Base-by-base conservation (phyloP, 78 protist species). In the Dictyostelium intermedium region DNA sequence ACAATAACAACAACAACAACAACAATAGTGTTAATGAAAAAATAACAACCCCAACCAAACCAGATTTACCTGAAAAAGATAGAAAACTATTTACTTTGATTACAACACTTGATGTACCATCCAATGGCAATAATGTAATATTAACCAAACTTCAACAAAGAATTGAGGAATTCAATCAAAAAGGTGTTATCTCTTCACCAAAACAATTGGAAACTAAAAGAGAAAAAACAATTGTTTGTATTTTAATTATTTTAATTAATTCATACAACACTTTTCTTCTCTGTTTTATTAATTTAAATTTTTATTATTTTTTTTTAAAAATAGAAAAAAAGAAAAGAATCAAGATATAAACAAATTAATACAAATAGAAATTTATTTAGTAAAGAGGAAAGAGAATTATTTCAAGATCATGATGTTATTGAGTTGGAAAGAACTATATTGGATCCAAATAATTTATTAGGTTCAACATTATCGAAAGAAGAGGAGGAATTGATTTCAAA, bases 291-390 rank as follows among this genome's bases (percentile, higher is more conserved):
- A 13, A 32, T 35, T 34, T 34, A 1, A 3, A 10, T 5, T 9
- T 16, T 16, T 79, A 13, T 6, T 80, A 5, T 14, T 47, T 5
- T 2, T 53, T 34, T 50, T 16, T 41, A 6, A 23, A 5, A n/a
- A 41, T 35, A 89, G 94, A 89, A 89, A 89, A 50, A 78, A 41
- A 89, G 94, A 80, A 89, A 89, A 66, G 94, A 89, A 81, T 63
- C 32, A 32, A 89, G 94, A 89, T 89, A 89, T 80, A 89, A 70
- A 89, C 94, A 89, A 80, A 89, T 89, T 34, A 69, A 35, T 32
- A 79, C 73, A 8, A 89, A 89, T 63, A 89, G 94, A 89, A 78
- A 60, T 53, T n/a, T 18, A 30, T 69, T 89, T 20, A 56, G 32
- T 32, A 32, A 77, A 43, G 82, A 89, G n/a, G 87, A 89, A n/a